Percentiles rank a stretch among this genome's conserved stretches.
Conservation (phyloP, 2,329 filamentous ascomycete genomes). For the Aspergillus sp. region DNA sequence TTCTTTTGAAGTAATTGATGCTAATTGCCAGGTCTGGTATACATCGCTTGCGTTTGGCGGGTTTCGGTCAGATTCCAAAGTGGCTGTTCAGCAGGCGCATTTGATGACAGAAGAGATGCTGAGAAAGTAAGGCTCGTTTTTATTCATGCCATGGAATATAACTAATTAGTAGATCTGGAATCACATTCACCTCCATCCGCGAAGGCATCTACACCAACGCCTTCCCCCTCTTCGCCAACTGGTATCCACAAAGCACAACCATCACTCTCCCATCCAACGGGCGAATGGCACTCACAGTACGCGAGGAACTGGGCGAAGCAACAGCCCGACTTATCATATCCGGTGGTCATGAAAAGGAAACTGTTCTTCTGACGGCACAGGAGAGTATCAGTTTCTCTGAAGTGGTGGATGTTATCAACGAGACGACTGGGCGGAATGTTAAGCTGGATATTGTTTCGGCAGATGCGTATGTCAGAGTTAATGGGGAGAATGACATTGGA, state of each 20-base stretch:
- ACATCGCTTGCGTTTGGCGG: constrained; percentile 56
- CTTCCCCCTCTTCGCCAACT: constrained; percentile 54
- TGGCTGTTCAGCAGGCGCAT: constrained; percentile 56
- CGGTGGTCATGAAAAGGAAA: constrained; percentile 31
- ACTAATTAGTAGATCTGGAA: constrained; percentile 22
- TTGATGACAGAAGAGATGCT: constrained; percentile 54
- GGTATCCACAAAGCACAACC: constrained; percentile 30
- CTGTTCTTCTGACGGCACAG: constrained; percentile 36
- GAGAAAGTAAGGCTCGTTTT: constrained; percentile 19
- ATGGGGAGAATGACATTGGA: constrained; percentile 29
- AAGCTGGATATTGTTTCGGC: constrained; percentile 28
- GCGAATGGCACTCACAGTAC: constrained; percentile 47
- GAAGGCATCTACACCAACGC: constrained; percentile 58
- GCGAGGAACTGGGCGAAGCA: constrained; percentile 53
- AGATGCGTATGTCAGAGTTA: constrained; percentile 29
- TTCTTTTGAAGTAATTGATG: neutral
- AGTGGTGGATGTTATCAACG: constrained; percentile 35
- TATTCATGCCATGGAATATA: neutral
- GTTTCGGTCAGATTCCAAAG: constrained; percentile 31
- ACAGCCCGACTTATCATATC: constrained; percentile 47
- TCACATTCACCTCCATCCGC: constrained; percentile 52
- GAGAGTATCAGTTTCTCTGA: constrained; percentile 29
- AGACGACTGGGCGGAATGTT: constrained; percentile 28
- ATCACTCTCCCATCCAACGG: constrained; percentile 35
- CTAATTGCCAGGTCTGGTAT: constrained; percentile 44